A percentile compares a stretch with the other conserved stretches of the same genome.
These are phyloP conservation scores for Wickerhamomyces pijperi DNA, from an alignment of 805 yeast genomes.

Conservation along the genomic window DNA sequence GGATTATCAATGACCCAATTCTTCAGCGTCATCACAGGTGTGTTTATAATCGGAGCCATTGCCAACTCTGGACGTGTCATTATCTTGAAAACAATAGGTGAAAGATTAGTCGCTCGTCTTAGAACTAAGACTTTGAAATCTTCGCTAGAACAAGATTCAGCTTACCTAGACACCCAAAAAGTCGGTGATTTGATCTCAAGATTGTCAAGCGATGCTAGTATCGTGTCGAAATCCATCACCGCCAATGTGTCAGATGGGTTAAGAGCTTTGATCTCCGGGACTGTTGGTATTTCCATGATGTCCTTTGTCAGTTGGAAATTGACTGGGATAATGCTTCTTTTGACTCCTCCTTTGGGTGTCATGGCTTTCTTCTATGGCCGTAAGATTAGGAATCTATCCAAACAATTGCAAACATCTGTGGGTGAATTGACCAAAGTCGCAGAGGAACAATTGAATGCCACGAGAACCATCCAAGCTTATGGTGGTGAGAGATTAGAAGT, in stretches of 20 bases:
- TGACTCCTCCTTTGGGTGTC: conserved; percentile 74
- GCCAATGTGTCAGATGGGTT: conserved; percentile 90
- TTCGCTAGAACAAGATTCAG: conserved; percentile 75
- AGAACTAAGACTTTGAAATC: conserved; percentile 69
- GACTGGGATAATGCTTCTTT: conserved; percentile 67
- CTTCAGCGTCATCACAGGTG: conserved; percentile 44
- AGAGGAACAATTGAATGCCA: conserved; percentile 81
- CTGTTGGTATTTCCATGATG: conserved; percentile 90
- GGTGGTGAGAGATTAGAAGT: conserved; percentile 78
- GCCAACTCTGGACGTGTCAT: conserved; percentile 79
- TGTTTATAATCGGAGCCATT: conserved; percentile 62
- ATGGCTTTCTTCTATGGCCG: conserved; percentile 80
- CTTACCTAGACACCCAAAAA: conserved; percentile 79
- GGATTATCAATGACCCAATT: conserved; percentile 60
- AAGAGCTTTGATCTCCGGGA: conserved; percentile 69
- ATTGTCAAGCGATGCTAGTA: conserved; percentile 77
- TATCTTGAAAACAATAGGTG: conserved; percentile 70
- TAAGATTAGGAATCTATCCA: conserved; percentile 61
- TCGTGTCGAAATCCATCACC: conserved; percentile 77
- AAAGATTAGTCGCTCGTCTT: conserved; percentile 73
- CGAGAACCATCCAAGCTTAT: conserved; percentile 82
- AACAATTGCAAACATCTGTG: conserved; percentile 69
- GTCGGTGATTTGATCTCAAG: conserved; percentile 90
- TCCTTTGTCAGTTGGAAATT: conserved; percentile 71
- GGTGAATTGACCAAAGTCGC: conserved; percentile 83